A percentile compares a stretch with the other conserved stretches of the same genome.
phyloP scores from a whole-genome alignment of 306 rosid genomes.

The Vachellia pachyceras region DNA sequence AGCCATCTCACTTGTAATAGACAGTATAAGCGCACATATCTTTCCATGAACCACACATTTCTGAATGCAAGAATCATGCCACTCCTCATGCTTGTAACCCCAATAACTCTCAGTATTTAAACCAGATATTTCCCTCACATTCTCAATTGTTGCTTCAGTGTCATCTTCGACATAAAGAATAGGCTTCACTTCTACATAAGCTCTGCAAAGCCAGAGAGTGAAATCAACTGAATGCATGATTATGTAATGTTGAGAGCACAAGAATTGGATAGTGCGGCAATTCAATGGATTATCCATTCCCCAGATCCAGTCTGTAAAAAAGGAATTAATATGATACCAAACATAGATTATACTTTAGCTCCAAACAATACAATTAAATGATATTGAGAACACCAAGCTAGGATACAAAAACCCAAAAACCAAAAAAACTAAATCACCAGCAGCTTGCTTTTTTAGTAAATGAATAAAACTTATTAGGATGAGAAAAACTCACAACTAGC shows the following conservation, averaged over 20 bases:
- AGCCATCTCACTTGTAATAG: conserved; percentile 61
- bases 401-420: conserved; percentile 16
- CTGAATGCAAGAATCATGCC: conserved; percentile 83
- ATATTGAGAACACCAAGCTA: conserved; percentile 26
- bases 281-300: conserved; percentile 15
- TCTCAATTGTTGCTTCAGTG: conserved; percentile 45
- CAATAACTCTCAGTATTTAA: conserved; percentile 46
- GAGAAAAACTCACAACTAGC: conserved; percentile 9
- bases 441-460: not conserved
- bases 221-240: conserved; percentile 32
- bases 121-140: conserved; percentile 40
- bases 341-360: not conserved
- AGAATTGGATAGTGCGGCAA: conserved; percentile 3
- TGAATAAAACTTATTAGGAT: not conserved
- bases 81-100: conserved; percentile 70
- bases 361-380: not conserved
- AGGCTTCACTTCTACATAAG: conserved; percentile 88
- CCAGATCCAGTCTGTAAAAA: conserved; percentile 23
- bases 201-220: conserved; percentile 59
- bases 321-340: not conserved
- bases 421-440: not conserved
- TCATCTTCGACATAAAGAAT: conserved; percentile 74
- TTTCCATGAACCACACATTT: conserved; percentile 69
- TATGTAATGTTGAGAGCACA: not conserved
- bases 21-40: conserved; percentile 68